A percentile compares a stretch with the other conserved stretches of the same genome.
phyloP scores from a whole-genome alignment of 1,139 yeast species.

The Pichia sp. region DNA sequence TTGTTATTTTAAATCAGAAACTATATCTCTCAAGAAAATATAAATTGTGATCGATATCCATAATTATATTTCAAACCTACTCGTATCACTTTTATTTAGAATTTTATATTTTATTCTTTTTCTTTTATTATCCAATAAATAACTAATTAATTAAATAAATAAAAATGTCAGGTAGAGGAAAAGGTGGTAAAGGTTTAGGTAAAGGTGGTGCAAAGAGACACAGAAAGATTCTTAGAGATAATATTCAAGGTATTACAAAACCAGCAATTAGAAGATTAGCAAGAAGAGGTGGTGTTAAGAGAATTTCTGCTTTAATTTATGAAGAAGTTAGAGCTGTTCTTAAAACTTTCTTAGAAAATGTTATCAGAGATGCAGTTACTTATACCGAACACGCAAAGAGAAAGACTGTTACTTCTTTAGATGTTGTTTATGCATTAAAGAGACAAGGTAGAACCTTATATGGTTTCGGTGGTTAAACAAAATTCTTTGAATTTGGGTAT shows the following conservation, averaged over 20 bases:
- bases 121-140: constrained; percentile 5
- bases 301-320: constrained; percentile 97
- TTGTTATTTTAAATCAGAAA: too few relatives aligned
- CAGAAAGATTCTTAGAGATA: constrained; percentile 98
- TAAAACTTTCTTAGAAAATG: constrained; percentile 93
- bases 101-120: background rate
- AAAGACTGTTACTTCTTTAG: constrained; percentile 98
- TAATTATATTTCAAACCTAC: too few relatives aligned
- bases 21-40: too few relatives aligned
- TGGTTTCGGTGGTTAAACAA: constrained; percentile 95
- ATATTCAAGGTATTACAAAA: constrained; percentile 99
- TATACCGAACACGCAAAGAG: constrained; percentile 99
- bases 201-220: constrained; percentile 99
- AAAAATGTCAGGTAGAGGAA: constrained; percentile 97
- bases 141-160: constrained; percentile 2
- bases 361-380: constrained; percentile 97
- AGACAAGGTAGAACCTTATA: constrained; percentile 99
- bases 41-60: too few relatives aligned
- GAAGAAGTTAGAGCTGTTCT: constrained; percentile 98
- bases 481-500: background rate
- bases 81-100: too few relatives aligned
- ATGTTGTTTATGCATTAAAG: constrained; percentile 98
- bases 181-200: constrained; percentile 99
- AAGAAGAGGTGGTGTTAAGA: constrained; percentile 99
- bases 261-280: constrained; percentile 99